phyloP scores from a whole-genome alignment of 2,329 filamentous ascomycete genomes.

The Pseudocercospora fuligena region DNA sequence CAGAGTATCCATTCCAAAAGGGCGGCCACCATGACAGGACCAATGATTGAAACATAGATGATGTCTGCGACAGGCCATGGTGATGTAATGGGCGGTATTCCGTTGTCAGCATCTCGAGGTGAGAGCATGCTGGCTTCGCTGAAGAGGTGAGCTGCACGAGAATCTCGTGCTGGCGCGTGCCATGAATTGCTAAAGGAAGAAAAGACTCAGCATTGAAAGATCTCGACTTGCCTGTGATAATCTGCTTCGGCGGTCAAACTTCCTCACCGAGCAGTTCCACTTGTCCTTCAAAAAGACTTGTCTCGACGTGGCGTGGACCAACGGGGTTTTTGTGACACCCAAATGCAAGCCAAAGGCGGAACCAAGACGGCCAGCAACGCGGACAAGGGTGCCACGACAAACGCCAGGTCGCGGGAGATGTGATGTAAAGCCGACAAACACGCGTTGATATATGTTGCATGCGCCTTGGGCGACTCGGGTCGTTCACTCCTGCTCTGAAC shows the following conservation, averaged over 20 bases:
- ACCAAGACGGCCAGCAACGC: neutral
- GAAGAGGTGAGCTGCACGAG: neutral
- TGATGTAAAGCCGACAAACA: neutral
- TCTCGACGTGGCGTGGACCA: neutral
- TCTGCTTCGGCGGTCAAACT: neutral
- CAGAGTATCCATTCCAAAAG: constrained; percentile 93
- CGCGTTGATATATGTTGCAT: neutral
- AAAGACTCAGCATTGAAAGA: neutral
- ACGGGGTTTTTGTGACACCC: neutral
- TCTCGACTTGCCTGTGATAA: neutral
- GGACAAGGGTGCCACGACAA: neutral
- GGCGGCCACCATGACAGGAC: constrained; percentile 80
- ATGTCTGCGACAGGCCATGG: constrained; percentile 63
- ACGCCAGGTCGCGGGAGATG: neutral
- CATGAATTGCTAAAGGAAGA: neutral
- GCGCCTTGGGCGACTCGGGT: neutral
- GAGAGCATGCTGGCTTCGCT: constrained; percentile 17
- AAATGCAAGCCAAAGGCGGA: neutral
- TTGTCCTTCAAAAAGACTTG: neutral
- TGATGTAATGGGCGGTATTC: constrained; percentile 20
- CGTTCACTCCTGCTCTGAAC: neutral
- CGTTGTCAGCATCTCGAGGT: constrained; percentile 18
- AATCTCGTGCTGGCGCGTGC: neutral
- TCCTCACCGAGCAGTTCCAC: neutral
- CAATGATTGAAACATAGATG: constrained; percentile 80